Base-by-base conservation (phyloP, 192 early-diverging fungal genomes). In the Rhizophlyctis rosea region DNA sequence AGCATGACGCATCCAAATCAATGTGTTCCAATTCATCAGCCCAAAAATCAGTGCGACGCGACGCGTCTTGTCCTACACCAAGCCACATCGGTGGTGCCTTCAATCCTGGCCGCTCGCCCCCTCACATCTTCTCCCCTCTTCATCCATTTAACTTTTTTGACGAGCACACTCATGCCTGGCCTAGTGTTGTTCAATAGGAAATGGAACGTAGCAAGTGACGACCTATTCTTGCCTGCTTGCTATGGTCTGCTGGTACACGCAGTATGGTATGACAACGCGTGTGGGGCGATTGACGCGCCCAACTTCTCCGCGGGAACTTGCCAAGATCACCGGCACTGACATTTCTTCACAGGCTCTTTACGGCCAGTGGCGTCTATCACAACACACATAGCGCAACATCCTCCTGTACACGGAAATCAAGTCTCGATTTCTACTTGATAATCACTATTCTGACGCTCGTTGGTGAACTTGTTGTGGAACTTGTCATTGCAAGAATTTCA, bases 171-270 rank as follows among this genome's bases (percentile, higher is more conserved):
- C 21, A 69, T 69, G 68, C 61, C 61, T n/a, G 56, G 61, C 18
- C 27, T 69, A 34, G 55, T 69, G 27, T 31, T 69, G 16, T 69
- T 63, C 50, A 57, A 35, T 27, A 34, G 68, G 14, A 59, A 61
- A 24, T 69, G 68, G 68, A 34, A 62, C 39, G 34, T 69, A 27
- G 68, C 47, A 4, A 63, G 61, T 29, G 68, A 69, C 50, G 68
- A 69, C 34, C 56, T 69, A 21, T 63, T 69, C 34, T 63, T 69
- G 21, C 61, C 68, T 16, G 60, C 68, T 9, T 4, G 48, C 2
- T 58, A 63, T 28, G 68, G 68, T 2, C 49, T 69, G 28, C 14
- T 13, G 25, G 32, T 63, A 4, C 68, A 69, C 56, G 28, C 50
- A 1, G 13, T 63, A 39, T 63, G 68, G 61, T 61, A 52, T 13